Conservation (phyloP, 1,284 basidiomycete species). For the Sphagnurus paluster region DNA sequence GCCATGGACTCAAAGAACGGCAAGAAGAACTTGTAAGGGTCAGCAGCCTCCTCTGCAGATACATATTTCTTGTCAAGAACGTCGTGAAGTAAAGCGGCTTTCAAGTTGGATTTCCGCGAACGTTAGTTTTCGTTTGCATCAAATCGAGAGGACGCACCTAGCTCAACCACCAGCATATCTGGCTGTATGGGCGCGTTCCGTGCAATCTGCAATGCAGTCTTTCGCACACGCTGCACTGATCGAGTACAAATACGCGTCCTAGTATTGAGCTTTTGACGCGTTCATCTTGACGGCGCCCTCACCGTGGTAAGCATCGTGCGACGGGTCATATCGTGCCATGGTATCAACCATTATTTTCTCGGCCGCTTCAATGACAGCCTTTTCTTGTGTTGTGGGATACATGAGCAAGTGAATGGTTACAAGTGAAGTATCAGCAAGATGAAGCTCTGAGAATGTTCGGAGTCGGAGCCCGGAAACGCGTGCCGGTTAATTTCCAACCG, state of each 20-base stretch:
- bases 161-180: conserved; percentile 77
- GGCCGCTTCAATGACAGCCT: conserved; percentile 52
- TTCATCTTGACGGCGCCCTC: conserved; percentile 22
- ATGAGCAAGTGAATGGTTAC: no score
- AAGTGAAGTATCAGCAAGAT: no score
- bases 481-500: neutral
- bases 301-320: conserved; percentile 90
- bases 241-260: neutral
- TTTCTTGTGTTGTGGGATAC: conserved; percentile 41
- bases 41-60: conserved; percentile 51
- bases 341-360: conserved; percentile 73
- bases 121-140: neutral
- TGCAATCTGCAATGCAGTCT: conserved; percentile 72
- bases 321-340: conserved; percentile 87
- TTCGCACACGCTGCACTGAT: conserved; percentile 80
- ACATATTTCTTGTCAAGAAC: conserved; percentile 87
- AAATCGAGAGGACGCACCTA: conserved; percentile 39
- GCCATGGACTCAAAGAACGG: conserved; percentile 61
- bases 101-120: neutral
- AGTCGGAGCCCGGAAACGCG: conserved; percentile 8
- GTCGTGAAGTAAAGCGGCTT: conserved; percentile 86
- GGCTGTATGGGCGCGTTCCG: conserved; percentile 42
- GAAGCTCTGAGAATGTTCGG: neutral
- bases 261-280: conserved; percentile 10
- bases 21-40: conserved; percentile 65